Evolutionary conservation across 2,329 filamentous ascomycete species (phyloP).

Genomic region (Sclerotiophoma versabilis): DNA sequence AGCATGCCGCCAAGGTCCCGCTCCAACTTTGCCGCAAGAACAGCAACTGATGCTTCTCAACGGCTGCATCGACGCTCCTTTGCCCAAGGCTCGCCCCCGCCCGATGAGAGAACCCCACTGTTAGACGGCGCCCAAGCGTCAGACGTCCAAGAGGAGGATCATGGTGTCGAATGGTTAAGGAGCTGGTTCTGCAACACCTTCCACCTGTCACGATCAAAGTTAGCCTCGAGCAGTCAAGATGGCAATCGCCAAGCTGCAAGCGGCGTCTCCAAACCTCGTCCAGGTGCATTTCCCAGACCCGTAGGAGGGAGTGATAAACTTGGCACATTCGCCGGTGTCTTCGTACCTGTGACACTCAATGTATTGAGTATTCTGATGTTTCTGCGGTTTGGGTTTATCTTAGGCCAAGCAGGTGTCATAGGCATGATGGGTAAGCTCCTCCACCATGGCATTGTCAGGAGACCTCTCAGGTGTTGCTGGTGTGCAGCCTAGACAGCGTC

Average conservation of each 20-base stretch:
- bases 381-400: constrained; percentile 82
- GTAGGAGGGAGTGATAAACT: constrained; percentile 66
- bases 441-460: background rate
- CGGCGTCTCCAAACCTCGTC: constrained; percentile 38
- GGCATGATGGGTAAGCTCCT: constrained; percentile 75
- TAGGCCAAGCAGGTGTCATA: constrained; percentile 79
- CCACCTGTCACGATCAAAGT: constrained; percentile 19
- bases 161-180: constrained; percentile 29
- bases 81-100: constrained; percentile 34
- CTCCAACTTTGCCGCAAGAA: constrained; percentile 55
- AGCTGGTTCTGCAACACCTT: constrained; percentile 37
- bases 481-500: background rate
- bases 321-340: constrained; percentile 71
- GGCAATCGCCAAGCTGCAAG: constrained; percentile 33
- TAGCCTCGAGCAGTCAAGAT: constrained; percentile 16
- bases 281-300: constrained; percentile 50
- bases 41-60: constrained; percentile 54
- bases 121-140: constrained; percentile 18
- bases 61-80: constrained; percentile 53
- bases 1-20: constrained; percentile 41
- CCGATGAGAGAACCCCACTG: constrained; percentile 45
- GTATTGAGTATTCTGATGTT: constrained; percentile 94
- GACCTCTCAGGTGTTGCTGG: background rate
- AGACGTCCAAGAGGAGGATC: constrained; percentile 25
- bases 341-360: constrained; percentile 87